These are phyloP conservation scores for Trichoderma lentiforme DNA, from an alignment of 2,329 filamentous ascomycete genomes.

Conservation along the genomic window DNA sequence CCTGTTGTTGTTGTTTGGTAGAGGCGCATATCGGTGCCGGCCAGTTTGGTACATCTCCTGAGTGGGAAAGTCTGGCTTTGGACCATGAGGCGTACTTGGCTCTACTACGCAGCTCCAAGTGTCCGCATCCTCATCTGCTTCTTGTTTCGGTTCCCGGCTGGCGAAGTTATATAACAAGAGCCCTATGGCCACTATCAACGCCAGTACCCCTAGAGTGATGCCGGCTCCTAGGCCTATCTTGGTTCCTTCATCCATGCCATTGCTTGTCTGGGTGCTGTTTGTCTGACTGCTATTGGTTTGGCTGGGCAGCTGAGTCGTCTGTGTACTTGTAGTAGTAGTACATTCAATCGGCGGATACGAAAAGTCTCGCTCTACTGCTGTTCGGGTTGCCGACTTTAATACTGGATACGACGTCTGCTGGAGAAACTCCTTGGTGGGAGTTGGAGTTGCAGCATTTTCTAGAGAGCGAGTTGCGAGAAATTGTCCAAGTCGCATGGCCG, in stretches of 20 bases:
- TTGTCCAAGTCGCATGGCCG: background rate
- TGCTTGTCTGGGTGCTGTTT: background rate
- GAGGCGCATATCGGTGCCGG: background rate
- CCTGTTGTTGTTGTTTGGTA: background rate
- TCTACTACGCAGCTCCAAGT: background rate
- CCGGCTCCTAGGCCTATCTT: background rate
- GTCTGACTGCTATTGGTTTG: background rate
- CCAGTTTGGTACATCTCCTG: background rate
- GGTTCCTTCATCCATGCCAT: background rate
- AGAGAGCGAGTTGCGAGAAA: background rate
- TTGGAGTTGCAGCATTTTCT: background rate
- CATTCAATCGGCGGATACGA: background rate
- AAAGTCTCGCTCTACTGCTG: background rate
- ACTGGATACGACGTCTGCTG: background rate
- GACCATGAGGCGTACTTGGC: background rate
- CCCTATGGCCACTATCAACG: background rate
- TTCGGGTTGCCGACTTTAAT: background rate
- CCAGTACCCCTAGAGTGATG: conserved; percentile 7
- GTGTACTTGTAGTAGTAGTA: background rate
- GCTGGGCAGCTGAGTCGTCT: background rate
- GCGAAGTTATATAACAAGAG: background rate
- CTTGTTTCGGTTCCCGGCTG: background rate
- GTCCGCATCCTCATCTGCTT: background rate
- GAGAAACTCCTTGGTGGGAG: background rate
- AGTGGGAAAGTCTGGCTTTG: background rate